Evolutionary conservation across 1,139 yeast species (phyloP).

Genomic region (Casaregolazyma suthepensis): DNA sequence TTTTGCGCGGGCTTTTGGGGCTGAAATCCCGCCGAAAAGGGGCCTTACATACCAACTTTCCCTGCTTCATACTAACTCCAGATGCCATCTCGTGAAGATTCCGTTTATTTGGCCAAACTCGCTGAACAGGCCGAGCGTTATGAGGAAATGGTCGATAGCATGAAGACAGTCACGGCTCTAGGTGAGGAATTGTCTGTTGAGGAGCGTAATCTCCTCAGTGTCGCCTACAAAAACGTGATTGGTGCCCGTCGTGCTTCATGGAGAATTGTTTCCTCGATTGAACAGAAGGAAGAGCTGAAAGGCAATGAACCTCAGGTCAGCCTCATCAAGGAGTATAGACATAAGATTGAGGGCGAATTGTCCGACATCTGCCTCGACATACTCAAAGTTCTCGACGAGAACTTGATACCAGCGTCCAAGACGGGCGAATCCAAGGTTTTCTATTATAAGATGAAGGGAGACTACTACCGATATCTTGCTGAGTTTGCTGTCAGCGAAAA

Average conservation of each 20-base stretch:
- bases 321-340: conserved; percentile 89
- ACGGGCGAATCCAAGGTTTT: conserved; percentile 97
- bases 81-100: conserved; percentile 69
- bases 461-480: conserved; percentile 97
- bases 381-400: conserved; percentile 76
- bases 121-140: conserved; percentile 99
- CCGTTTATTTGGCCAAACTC: conserved; percentile 96
- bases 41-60: background rate
- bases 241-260: conserved; percentile 99
- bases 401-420: conserved; percentile 88
- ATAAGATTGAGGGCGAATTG: conserved; percentile 89
- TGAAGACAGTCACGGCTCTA: conserved; percentile 95
- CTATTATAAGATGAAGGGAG: conserved; percentile 99
- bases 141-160: conserved; percentile 92
- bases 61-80: background rate
- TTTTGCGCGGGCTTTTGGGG: too few species aligned
- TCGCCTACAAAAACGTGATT: conserved; percentile 96
- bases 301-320: conserved; percentile 85
- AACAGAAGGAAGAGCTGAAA: conserved; percentile 96
- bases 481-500: conserved; percentile 90
- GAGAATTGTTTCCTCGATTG: conserved; percentile 97
- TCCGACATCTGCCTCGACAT: conserved; percentile 93
- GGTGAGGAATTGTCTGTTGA: conserved; percentile 95
- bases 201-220: conserved; percentile 94
- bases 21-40: background rate